Conservation (phyloP, 78 protist genomes). For the Acrasis kona region DNA sequence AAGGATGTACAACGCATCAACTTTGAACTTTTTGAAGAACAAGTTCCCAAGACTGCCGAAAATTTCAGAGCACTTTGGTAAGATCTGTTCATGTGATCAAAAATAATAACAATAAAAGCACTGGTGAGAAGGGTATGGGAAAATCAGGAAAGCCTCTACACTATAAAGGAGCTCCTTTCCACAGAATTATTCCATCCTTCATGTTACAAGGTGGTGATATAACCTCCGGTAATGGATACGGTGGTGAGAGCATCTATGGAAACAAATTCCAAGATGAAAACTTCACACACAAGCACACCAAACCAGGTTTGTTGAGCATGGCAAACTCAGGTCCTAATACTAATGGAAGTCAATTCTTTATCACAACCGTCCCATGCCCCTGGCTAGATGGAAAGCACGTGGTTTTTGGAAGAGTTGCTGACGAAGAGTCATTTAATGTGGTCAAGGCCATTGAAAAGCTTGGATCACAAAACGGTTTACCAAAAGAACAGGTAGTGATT, state of each 20-base stretch:
- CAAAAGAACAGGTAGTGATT: too few species aligned
- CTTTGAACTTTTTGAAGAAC: constrained; percentile 85
- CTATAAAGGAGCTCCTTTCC: constrained; percentile 82
- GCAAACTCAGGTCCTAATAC: constrained; percentile 82
- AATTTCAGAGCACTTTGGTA: constrained; percentile 75
- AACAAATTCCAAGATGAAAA: constrained; percentile 85
- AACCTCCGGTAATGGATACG: constrained; percentile 70
- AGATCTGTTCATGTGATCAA: too few species aligned
- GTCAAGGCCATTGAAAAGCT: constrained; percentile 29
- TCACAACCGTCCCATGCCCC: constrained; percentile 64
- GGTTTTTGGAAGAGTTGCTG: constrained; percentile 76
- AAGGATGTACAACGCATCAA: constrained; percentile 63
- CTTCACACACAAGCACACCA: constrained; percentile 41
- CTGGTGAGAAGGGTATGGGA: constrained; percentile 61
- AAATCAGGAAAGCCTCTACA: constrained; percentile 44
- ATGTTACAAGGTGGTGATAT: constrained; percentile 93
- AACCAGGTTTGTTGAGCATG: constrained; percentile 81
- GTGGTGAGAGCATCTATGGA: constrained; percentile 76
- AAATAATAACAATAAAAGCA: too few species aligned
- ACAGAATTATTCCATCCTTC: constrained; percentile 84
- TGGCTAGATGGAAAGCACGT: constrained; percentile 95
- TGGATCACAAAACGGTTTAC: constrained; percentile 15
- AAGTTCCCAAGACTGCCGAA: constrained; percentile 79
- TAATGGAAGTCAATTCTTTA: constrained; percentile 93
- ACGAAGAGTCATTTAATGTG: constrained; percentile 49